Evolutionary conservation across 1,139 yeast species (phyloP).

Genomic region (Saccharomycopsis hybrid): DNA sequence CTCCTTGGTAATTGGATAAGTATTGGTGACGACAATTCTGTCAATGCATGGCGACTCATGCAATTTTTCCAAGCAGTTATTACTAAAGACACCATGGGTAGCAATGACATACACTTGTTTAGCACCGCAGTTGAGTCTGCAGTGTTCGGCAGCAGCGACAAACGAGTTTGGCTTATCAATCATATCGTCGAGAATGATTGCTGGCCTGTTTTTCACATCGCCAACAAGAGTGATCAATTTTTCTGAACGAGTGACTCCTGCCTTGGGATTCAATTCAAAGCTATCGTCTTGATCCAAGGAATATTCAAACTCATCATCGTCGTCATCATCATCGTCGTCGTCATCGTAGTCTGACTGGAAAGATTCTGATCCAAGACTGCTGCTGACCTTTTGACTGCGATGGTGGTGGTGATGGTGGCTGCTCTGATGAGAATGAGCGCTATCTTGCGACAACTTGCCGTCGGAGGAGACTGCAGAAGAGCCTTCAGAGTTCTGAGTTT

Average conservation of each 20-base stretch:
- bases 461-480: no score
- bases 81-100: constrained; percentile 74
- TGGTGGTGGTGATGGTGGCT: no score
- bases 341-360: constrained; percentile 25
- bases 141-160: constrained; percentile 58
- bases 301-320: constrained; percentile 58
- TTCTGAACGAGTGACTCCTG: constrained; percentile 32
- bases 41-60: constrained; percentile 52
- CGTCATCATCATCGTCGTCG: constrained; percentile 54
- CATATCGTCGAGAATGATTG: constrained; percentile 75
- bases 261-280: constrained; percentile 14
- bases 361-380: background rate
- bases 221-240: constrained; percentile 77
- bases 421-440: no score
- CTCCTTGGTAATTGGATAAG: constrained; percentile 63
- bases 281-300: constrained; percentile 34
- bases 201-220: constrained; percentile 63
- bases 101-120: constrained; percentile 69
- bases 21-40: constrained; percentile 66
- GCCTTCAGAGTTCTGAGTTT: no score
- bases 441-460: no score
- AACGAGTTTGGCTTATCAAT: constrained; percentile 82
- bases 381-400: no score
- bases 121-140: constrained; percentile 59
- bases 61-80: constrained; percentile 59